These are phyloP conservation scores for Fraxinus velutina DNA, from an alignment of 305 asterid species.

Conservation along the genomic window DNA sequence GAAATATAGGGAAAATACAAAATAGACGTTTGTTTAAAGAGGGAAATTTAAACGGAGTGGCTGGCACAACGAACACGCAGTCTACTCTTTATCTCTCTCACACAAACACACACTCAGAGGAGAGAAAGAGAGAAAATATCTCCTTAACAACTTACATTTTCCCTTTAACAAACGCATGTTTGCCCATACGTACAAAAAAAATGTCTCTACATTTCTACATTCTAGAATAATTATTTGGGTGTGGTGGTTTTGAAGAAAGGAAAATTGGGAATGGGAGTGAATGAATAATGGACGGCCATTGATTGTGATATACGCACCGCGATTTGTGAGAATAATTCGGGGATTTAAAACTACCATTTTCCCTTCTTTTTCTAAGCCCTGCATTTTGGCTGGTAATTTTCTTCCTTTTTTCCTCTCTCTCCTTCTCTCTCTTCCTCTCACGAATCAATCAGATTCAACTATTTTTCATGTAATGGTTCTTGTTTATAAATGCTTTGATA, in stretches of 20 bases:
- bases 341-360: slow-evolving; percentile 1
- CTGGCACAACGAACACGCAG: neutral
- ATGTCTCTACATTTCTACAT: neutral
- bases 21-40: slow-evolving; percentile 13
- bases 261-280: neutral
- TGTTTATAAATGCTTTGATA: neutral
- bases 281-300: slow-evolving; percentile 35
- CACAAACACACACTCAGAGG: neutral
- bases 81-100: neutral
- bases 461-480: neutral
- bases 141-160: neutral
- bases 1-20: slow-evolving; percentile 18
- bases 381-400: slow-evolving; percentile 32
- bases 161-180: neutral
- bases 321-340: slow-evolving; percentile 20
- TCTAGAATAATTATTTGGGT: neutral
- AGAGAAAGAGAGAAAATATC: neutral
- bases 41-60: slow-evolving; percentile 20
- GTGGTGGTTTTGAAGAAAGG: slow-evolving; percentile 20
- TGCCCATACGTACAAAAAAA: neutral
- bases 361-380: slow-evolving; percentile 32
- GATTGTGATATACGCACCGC: slow-evolving; percentile 30
- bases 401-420: neutral
- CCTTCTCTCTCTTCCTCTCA: neutral
- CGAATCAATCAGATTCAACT: neutral